Base-by-base conservation (phyloP, 2,329 filamentous ascomycete genomes). In the Trichophyton simii region DNA sequence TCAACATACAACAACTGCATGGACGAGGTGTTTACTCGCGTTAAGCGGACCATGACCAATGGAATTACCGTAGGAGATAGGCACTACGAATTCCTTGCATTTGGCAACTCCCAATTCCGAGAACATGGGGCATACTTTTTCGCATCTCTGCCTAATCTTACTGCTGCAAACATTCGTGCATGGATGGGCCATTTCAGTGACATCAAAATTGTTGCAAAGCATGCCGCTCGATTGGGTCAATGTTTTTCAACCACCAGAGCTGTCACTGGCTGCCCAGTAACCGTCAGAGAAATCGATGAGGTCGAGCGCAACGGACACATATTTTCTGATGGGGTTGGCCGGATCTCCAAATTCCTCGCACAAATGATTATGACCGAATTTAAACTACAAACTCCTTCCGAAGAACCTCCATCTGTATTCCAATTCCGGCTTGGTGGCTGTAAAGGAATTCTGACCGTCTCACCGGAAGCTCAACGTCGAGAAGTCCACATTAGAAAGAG, bases 121-220 rank as follows among this genome's bases (percentile, higher is more conserved):
- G 91, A 97, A 69, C 86, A 92, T 66, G 88, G 91, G 0, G 91
- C 89, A 0, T 97, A 94, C 70, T 96, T 99, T 74, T 97, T 97
- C 72, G 87, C 89, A 3, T 82, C 88, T 0, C 84, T 83, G 0
- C 77, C 82, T 0, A 78, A 83, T 60, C 70, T 88, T 6, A 87
- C 83, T 1, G 89, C 89, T 60, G 82, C 87, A 18, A 80, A 86
- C 58, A 96, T 99, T 62, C 87, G 92, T 3, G 72, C 79, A 36
- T 91, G 88, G 83, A 95, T 97, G 87, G 94, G 94, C 0, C 77
- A 87, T 13, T 95, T 99, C 68, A 80, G 79, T 13, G 83, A 90
- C 64, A 96, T 96, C 72, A 83, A 81, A 61, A 82, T 87, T 28
- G 82, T 95, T n/a, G 91, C 92, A 34, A 96, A 95, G 69, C 89